Evolutionary conservation across 768 basidiomycete species (phyloP), one percentile per base, ranked within the genome.

Genomic region (Psilocybe subaeruginosa): DNA sequence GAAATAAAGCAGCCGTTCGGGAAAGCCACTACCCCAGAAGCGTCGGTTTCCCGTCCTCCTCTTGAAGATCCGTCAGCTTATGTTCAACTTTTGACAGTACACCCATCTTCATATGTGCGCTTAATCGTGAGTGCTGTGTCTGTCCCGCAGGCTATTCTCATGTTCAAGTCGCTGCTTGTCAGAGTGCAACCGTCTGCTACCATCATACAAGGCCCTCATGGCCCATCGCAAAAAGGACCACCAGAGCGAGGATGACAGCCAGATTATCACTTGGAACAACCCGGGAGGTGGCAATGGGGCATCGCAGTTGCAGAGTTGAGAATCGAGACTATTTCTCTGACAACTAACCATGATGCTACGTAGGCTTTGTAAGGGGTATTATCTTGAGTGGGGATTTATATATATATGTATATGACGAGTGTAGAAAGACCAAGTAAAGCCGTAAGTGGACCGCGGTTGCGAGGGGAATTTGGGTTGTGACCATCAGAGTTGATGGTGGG

Each of bases 31-130:
- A 81, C 80, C 29, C 88, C 91, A 9, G 68, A 80, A 54, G 85
- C 89, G 91, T 92, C 68, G 54, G 87, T 78, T 16, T 3, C 27
- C 16, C 5, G 8, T 19, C 27, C 45, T 37, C n/a, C 37, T 7
- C 17, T 17, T n/a, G 9, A 45, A 17, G 23, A 47, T 57, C 23
- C 31, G 45, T 43, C 31, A 30, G 45, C 56, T 56, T 39, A 62
- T 59, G 16, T 27, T 17, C 31, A 16, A 2, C 29, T 29, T 23
- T 37, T 58, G 17, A 16, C 45, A 93, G 92, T 63, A 92, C 91
- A 2, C 86, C 90, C 0, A 89, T 93, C n/a, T 91, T 85, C 70
- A 92, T 93, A 58, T 93, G 92, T 66, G 87, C 80, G 3, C 76
- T 89, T 37, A 73, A 82, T 66, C 81, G 89, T 88, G 72, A 46